phyloP scores from a whole-genome alignment of 805 yeast species.

The Lachancea sp. region DNA sequence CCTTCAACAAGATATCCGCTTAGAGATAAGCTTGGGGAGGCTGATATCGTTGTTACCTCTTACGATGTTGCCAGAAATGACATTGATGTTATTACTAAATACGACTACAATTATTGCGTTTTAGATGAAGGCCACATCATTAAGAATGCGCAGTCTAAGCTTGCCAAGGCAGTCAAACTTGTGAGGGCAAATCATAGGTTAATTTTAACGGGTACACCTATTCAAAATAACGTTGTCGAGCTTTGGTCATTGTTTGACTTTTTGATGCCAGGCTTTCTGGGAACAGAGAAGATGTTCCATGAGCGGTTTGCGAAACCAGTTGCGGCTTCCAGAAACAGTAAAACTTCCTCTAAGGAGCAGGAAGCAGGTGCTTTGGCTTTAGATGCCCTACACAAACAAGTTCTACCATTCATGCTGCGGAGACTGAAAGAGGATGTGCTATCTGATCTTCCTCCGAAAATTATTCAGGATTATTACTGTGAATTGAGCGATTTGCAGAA shows the following conservation, averaged over 20 bases:
- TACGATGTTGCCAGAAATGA: constrained; percentile 97
- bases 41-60: constrained; percentile 89
- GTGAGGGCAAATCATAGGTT: constrained; percentile 83
- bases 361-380: constrained; percentile 95
- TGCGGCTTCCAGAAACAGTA: constrained; percentile 84
- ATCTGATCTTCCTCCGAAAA: constrained; percentile 95
- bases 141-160: constrained; percentile 81
- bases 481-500: constrained; percentile 88
- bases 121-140: constrained; percentile 97
- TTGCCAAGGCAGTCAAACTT: constrained; percentile 81
- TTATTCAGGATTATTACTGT: constrained; percentile 96
- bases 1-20: constrained; percentile 63
- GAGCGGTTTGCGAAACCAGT: constrained; percentile 97
- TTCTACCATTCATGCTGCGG: constrained; percentile 90
- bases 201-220: constrained; percentile 94
- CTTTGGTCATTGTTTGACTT: constrained; percentile 97
- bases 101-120: constrained; percentile 87
- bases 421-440: constrained; percentile 94
- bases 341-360: constrained; percentile 86
- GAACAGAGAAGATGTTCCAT: constrained; percentile 88
- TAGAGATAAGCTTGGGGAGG: constrained; percentile 43
- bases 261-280: constrained; percentile 97
- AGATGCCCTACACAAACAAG: constrained; percentile 94
- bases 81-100: constrained; percentile 49
- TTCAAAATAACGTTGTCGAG: constrained; percentile 93